Conservation (phyloP, 2,329 filamentous ascomycete species). For the Talaromyces rugulosus region DNA sequence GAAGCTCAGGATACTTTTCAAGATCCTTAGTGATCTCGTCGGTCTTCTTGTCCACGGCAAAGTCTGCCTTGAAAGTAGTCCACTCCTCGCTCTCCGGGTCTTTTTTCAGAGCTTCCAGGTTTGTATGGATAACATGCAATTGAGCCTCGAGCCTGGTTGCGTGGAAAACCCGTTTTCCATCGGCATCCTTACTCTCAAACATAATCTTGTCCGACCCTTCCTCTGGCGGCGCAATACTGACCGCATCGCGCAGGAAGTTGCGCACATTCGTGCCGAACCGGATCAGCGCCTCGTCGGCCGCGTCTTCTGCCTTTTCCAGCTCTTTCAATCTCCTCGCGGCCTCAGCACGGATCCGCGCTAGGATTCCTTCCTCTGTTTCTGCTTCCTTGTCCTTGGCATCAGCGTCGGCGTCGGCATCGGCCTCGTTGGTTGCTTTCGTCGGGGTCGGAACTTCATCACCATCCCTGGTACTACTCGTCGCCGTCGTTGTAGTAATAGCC, state of each 20-base stretch:
- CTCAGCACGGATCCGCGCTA: conserved; percentile 71
- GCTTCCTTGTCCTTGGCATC: neutral
- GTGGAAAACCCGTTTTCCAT: conserved; percentile 89
- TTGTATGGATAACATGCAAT: conserved; percentile 89
- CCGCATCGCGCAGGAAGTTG: conserved; percentile 84
- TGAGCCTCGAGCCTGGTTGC: conserved; percentile 93
- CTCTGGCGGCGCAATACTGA: conserved; percentile 74
- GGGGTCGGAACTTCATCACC: conserved; percentile 27
- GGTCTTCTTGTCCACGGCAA: conserved; percentile 80
- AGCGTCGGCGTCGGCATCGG: conserved; percentile 24
- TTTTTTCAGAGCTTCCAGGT: conserved; percentile 72
- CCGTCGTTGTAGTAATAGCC: conserved; percentile 11
- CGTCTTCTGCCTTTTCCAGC: conserved; percentile 87
- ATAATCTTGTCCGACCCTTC: conserved; percentile 58
- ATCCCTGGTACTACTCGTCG: conserved; percentile 5
- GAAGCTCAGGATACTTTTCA: conserved; percentile 79
- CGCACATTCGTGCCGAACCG: conserved; percentile 87
- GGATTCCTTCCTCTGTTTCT: conserved; percentile 44
- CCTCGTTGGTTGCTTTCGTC: conserved; percentile 23
- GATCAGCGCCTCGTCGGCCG: conserved; percentile 89
- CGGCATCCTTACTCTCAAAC: conserved; percentile 89
- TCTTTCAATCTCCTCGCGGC: conserved; percentile 82
- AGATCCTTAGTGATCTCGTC: conserved; percentile 76
- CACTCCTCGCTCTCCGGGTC: conserved; percentile 76
- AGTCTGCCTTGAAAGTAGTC: conserved; percentile 65